A percentile compares a stretch with the other conserved stretches of the same genome.
These are phyloP conservation scores for Endotrypanum monterogeii DNA, from an alignment of 208 protist genomes.

Conservation along the genomic window DNA sequence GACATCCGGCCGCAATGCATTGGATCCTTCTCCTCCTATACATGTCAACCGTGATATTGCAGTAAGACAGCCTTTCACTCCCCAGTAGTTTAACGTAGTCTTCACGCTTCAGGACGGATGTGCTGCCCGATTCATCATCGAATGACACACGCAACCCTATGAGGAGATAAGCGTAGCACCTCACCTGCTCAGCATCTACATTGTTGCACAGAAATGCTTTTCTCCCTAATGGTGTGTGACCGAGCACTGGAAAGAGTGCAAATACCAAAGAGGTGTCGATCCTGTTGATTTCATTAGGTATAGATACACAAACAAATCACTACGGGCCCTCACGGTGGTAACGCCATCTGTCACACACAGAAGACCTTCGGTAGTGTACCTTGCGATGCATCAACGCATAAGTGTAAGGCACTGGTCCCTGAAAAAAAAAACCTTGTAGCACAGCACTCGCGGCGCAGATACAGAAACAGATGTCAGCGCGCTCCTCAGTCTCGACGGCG, in stretches of 20 bases:
- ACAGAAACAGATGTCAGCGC: slow-evolving; percentile 41
- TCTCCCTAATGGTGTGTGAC: too few species aligned
- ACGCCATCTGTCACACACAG: slow-evolving; percentile 35
- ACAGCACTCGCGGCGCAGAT: slow-evolving; percentile 44
- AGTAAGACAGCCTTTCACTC: slow-evolving; percentile 68
- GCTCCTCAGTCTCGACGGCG: slow-evolving; percentile 56
- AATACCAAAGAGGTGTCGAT: too few species aligned
- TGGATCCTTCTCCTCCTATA: slow-evolving; percentile 48
- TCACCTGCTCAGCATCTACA: too few species aligned
- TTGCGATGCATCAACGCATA: slow-evolving; percentile 35
- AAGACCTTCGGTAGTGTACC: slow-evolving; percentile 33
- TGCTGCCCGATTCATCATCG: too few species aligned
- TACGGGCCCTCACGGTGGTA: slow-evolving; percentile 39
- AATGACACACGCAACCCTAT: too few species aligned
- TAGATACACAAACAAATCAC: slow-evolving; percentile 41
- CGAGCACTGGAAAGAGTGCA: too few species aligned
- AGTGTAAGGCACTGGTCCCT: slow-evolving; percentile 47
- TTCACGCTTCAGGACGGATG: too few species aligned
- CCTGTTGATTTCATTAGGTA: slow-evolving; percentile 31
- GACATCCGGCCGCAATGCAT: slow-evolving; percentile 53
- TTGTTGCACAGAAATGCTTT: too few species aligned
- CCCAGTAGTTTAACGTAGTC: slow-evolving; percentile 47
- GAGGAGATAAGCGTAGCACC: too few species aligned
- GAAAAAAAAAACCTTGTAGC: slow-evolving; percentile 52
- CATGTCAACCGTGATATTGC: slow-evolving; percentile 39